Conservation (phyloP, 2,329 filamentous ascomycete species). For the Aspergillus calidoustus region DNA sequence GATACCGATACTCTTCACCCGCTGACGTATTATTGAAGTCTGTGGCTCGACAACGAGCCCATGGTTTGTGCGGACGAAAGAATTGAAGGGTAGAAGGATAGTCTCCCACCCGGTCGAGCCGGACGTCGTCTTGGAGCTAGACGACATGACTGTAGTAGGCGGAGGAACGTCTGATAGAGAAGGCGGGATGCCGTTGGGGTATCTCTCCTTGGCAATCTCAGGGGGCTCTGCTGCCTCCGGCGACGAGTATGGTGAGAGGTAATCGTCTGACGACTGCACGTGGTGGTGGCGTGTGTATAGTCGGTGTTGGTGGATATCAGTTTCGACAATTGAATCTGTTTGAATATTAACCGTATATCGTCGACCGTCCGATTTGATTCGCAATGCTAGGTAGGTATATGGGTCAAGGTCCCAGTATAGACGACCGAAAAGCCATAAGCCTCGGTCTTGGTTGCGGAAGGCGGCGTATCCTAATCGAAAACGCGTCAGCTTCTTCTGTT, state of each 20-base stretch:
- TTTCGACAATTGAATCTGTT: constrained; percentile 89
- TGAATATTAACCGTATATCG: constrained; percentile 96
- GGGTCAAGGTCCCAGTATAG: constrained; percentile 87
- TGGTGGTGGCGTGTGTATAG: constrained; percentile 62
- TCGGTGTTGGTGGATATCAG: constrained; percentile 95
- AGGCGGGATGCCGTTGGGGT: constrained; percentile 37
- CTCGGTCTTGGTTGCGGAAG: constrained; percentile 80
- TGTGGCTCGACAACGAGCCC: constrained; percentile 93
- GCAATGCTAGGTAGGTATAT: constrained; percentile 83
- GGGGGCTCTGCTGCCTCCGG: constrained; percentile 28
- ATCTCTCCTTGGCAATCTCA: constrained; percentile 29
- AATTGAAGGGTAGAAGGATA: constrained; percentile 84
- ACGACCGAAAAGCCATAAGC: constrained; percentile 80
- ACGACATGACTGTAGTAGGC: constrained; percentile 40
- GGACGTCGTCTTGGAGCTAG: constrained; percentile 54
- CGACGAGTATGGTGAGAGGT: constrained; percentile 23
- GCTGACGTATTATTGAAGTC: constrained; percentile 83
- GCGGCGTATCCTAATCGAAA: constrained; percentile 77
- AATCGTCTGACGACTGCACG: constrained; percentile 24
- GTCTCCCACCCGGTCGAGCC: constrained; percentile 91
- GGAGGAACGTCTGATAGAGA: constrained; percentile 46
- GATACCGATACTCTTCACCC: constrained; percentile 82
- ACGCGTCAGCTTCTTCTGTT: background rate
- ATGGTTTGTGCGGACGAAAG: constrained; percentile 94
- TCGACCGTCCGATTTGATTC: constrained; percentile 86